Evolutionary conservation across 768 basidiomycete species (phyloP).

Genomic region (Dendrothele bispora): DNA sequence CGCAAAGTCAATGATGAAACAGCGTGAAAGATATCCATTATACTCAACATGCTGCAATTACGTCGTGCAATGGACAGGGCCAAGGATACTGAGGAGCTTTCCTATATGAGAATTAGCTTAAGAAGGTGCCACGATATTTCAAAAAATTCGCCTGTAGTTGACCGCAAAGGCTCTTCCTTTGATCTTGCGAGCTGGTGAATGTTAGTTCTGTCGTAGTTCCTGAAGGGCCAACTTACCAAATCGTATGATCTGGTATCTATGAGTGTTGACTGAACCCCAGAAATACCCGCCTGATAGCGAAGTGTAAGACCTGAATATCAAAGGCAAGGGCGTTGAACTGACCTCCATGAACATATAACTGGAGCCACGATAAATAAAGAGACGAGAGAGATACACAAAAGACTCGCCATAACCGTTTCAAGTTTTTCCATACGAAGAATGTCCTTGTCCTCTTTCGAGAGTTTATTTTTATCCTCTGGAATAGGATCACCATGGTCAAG

Average conservation of each 20-base stretch:
- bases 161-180: constrained; percentile 66
- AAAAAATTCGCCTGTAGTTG: constrained; percentile 42
- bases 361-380: constrained; percentile 10
- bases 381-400: neutral
- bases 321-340: constrained; percentile 8
- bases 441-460: constrained; percentile 36
- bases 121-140: neutral
- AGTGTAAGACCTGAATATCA: too few relatives aligned
- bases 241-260: constrained; percentile 59
- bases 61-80: constrained; percentile 76
- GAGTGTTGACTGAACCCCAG: constrained; percentile 67
- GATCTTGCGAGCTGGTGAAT: constrained; percentile 60
- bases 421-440: constrained; percentile 54
- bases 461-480: constrained; percentile 26
- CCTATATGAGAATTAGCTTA: constrained; percentile 30
- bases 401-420: constrained; percentile 52
- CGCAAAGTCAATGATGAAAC: too few relatives aligned
- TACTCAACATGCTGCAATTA: constrained; percentile 67
- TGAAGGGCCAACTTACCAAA: constrained; percentile 37
- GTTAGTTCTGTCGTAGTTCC: neutral
- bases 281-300: constrained; percentile 53
- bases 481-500: constrained; percentile 24
- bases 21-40: too few relatives aligned
- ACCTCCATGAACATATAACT: constrained; percentile 73
- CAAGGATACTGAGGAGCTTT: constrained; percentile 86